phyloP scores from a whole-genome alignment of 2,329 filamentous ascomycete species.

The Aspergillus terreus region DNA sequence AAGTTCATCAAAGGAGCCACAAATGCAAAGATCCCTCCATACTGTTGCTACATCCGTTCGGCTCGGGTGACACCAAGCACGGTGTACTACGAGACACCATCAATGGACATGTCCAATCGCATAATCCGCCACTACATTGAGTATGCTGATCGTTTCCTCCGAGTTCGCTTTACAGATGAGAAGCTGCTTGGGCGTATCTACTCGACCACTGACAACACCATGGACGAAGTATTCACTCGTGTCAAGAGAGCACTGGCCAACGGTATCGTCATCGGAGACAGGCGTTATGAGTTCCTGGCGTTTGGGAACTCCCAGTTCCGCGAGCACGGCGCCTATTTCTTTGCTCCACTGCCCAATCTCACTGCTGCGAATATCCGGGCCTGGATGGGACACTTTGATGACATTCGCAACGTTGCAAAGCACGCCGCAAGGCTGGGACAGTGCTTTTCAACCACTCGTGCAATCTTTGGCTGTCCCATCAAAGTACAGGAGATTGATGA shows the following conservation, averaged over 20 bases:
- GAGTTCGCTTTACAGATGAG: conserved; percentile 88
- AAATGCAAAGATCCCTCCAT: conserved; percentile 57
- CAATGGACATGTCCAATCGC: conserved; percentile 82
- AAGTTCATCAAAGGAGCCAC: conserved; percentile 43
- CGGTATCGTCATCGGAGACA: conserved; percentile 77
- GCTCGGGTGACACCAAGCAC: conserved; percentile 80
- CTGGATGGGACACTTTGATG: conserved; percentile 82
- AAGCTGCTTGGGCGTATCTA: conserved; percentile 59
- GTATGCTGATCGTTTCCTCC: conserved; percentile 74
- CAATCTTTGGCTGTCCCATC: conserved; percentile 62
- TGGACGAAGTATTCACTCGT: conserved; percentile 70
- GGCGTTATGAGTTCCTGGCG: conserved; percentile 83
- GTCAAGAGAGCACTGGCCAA: conserved; percentile 68
- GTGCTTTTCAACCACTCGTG: conserved; percentile 89
- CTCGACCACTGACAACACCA: conserved; percentile 52
- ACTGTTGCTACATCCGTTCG: conserved; percentile 73
- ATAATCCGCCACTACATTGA: conserved; percentile 70
- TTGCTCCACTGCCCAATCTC: conserved; percentile 64
- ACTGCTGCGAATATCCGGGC: conserved; percentile 72
- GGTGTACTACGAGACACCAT: conserved; percentile 71
- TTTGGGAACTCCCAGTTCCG: conserved; percentile 95
- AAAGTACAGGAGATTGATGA: conserved; percentile 62
- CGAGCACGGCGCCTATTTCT: conserved; percentile 90
- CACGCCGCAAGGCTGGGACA: conserved; percentile 86
- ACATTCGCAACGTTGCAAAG: conserved; percentile 82